phyloP scores from a whole-genome alignment of 1,284 basidiomycete genomes.

The Trichosporon inkin region DNA sequence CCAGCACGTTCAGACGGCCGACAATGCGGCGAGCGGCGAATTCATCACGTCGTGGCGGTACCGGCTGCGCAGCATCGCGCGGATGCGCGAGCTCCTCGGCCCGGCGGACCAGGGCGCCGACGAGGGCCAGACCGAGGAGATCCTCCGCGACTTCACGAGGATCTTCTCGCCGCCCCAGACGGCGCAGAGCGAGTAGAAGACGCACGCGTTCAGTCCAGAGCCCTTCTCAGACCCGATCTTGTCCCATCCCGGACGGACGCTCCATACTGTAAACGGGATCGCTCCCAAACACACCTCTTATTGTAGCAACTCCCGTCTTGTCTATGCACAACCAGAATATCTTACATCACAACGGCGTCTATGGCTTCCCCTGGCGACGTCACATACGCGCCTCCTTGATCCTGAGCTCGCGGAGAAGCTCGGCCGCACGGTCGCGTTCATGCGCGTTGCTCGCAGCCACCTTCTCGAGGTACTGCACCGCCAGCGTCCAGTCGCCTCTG shows the following conservation, averaged over 20 bases:
- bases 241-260: no score
- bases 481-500: conserved; percentile 42
- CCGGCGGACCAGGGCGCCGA: conserved; percentile 28
- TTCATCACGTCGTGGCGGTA: conserved; percentile 85
- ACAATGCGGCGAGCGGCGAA: conserved; percentile 67
- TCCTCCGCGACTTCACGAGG: conserved; percentile 35
- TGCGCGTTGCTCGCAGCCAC: conserved; percentile 60
- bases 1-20: conserved; percentile 58
- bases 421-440: conserved; percentile 42
- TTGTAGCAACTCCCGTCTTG: not conserved
- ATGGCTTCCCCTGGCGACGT: not conserved
- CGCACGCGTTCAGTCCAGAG: not conserved
- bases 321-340: not conserved
- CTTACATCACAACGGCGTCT: not conserved
- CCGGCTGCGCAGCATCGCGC: conserved; percentile 71
- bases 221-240: no score
- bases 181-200: not conserved
- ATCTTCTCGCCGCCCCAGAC: conserved; percentile 13
- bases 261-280: no score
- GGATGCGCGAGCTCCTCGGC: conserved; percentile 52
- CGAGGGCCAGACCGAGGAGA: conserved; percentile 31
- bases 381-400: conserved; percentile 31
- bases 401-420: conserved; percentile 36
- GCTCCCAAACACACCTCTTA: not conserved
- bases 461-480: conserved; percentile 59